Percentiles rank a stretch among this genome's conserved stretches.
Evolutionary conservation across 2,329 filamentous ascomycete genomes (phyloP).

Genomic region (Claviceps citrina): DNA sequence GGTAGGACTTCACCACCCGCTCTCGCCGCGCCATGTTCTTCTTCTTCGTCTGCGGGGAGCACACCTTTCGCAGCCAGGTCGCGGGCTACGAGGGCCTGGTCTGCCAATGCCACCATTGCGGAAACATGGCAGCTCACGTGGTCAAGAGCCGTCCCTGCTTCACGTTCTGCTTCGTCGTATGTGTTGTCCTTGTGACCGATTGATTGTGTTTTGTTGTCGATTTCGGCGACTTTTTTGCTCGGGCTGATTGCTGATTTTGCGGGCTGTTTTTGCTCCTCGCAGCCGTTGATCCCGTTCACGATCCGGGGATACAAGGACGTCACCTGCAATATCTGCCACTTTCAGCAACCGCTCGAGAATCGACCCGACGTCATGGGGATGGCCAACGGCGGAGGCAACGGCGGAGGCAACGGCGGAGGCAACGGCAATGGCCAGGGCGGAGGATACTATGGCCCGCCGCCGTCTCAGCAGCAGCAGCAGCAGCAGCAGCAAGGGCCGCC

Average conservation of each 20-base stretch:
- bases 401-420: neutral
- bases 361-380: slow-evolving; percentile 41
- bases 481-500: neutral
- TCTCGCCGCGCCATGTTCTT: slow-evolving; percentile 35
- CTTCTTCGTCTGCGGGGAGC: slow-evolving; percentile 46
- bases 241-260: neutral
- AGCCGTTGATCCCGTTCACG: slow-evolving; percentile 59
- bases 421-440: slow-evolving; percentile 10
- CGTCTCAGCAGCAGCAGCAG: slow-evolving; percentile 12
- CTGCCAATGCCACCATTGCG: slow-evolving; percentile 51
- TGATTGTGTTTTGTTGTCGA: neutral
- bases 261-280: too few species aligned
- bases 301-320: slow-evolving; percentile 54
- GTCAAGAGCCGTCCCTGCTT: slow-evolving; percentile 57
- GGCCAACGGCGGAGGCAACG: slow-evolving; percentile 23
- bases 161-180: slow-evolving; percentile 60
- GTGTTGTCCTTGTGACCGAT: too few species aligned
- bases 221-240: neutral
- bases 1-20: too few species aligned
- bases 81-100: slow-evolving; percentile 45
- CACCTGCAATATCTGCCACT: slow-evolving; percentile 60
- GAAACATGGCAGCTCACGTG: slow-evolving; percentile 45
- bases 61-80: slow-evolving; percentile 44
- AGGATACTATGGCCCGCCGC: slow-evolving; percentile 15
- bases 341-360: slow-evolving; percentile 49